Conservation (phyloP, 805 yeast genomes). For the Starmerella vaccinii region DNA sequence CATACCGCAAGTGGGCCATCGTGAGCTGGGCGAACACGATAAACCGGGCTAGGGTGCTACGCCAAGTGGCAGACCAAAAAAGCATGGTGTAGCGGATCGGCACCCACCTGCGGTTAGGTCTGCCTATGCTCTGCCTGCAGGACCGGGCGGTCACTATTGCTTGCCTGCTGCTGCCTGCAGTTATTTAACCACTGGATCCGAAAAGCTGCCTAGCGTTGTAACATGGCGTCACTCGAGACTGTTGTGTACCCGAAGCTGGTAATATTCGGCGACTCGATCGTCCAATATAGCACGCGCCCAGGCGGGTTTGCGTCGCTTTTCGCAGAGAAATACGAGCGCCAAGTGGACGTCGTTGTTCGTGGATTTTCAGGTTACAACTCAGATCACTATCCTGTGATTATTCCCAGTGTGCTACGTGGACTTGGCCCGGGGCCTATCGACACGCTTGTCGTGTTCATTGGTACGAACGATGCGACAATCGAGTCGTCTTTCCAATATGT, state of each 20-base stretch:
- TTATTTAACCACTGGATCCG: no score
- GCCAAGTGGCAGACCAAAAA: no score
- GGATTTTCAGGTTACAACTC: constrained; percentile 69
- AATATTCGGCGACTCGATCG: constrained; percentile 63
- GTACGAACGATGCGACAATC: constrained; percentile 63
- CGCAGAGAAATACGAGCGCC: constrained; percentile 40
- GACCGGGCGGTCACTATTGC: not conserved
- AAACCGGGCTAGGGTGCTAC: no score
- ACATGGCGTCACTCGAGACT: not conserved
- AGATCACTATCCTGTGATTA: constrained; percentile 41
- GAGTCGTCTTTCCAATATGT: constrained; percentile 40
- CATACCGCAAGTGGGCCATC: no score
- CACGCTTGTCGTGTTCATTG: constrained; percentile 55
- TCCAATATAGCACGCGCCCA: constrained; percentile 40
- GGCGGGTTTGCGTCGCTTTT: constrained; percentile 44
- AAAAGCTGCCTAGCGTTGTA: no score
- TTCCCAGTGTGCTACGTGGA: constrained; percentile 39
- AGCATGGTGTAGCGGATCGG: no score
- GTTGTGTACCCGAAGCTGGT: constrained; percentile 34
- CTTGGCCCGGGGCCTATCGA: constrained; percentile 29
- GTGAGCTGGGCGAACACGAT: no score
- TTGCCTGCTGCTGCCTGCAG: not conserved
- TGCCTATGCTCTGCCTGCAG: not conserved
- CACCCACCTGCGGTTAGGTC: not conserved
- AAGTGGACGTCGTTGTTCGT: constrained; percentile 56